Evolutionary conservation across 768 basidiomycete species (phyloP), one percentile per base, ranked within the genome.

Genomic region (Mycena venus): DNA sequence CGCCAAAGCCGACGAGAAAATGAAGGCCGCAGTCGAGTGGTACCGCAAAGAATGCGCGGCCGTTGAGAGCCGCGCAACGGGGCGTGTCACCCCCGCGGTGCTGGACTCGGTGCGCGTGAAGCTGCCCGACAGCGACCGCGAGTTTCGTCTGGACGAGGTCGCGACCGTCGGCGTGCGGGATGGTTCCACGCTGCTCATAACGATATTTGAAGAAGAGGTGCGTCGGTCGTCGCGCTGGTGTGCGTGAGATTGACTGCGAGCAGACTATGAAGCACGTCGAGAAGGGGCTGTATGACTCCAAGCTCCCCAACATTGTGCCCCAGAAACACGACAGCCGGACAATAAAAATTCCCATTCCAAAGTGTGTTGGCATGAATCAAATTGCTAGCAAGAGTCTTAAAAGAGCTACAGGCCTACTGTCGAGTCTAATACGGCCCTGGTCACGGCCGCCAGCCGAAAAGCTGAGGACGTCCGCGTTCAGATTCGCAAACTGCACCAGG

Each of bases 91-190:
- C 0, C 93, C 95, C 1, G 88, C 88, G 2, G 77, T 96, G 73
- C 88, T 96, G 61, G 85, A 91, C 15, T 89, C 92, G 0, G 93
- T 96, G 8, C 88, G 90, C 23, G 91, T 96, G 34, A 85, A 84
- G 64, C 77, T 90, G 4, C 86, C 88, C 0, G 86, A 85, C 6
- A 79, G 80, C 36, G 83, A 84, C 36, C 82, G 84, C 32, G 67
- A 82, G 4, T 81, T 86, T 53, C 86, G 82, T 53, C 82, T 96
- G 42, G 92, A 95, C 49, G 93, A 95, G 65, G 80, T 96, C 29
- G 93, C 95, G 1, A 95, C 95, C 0, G 90, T 96, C 23, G 95
- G 95, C 10, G 91, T 96, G 44, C 86, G 92, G 73, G 94, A 96
- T 64, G 95, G 95, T 0, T 89, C 93, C 8, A 88, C 89, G 65